Conservation (phyloP, 768 basidiomycete species). For the Tylopilus vinaceipallidus region DNA sequence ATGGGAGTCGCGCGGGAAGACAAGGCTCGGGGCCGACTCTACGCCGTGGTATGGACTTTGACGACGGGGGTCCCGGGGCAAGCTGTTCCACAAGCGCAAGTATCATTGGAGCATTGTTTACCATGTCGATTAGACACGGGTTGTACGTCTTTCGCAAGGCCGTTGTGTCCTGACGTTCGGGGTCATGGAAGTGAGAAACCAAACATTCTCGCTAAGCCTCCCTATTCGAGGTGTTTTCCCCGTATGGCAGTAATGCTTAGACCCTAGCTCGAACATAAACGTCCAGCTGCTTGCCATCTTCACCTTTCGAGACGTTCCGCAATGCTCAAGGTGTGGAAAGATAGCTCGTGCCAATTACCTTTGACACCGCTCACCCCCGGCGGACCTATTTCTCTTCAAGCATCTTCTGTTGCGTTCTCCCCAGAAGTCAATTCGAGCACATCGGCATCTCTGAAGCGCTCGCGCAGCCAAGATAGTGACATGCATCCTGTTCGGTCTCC, state of each 20-base stretch:
- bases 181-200: slow-evolving; percentile 16
- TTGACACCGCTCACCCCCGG: slow-evolving; percentile 1
- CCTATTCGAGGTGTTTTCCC: slow-evolving; percentile 6
- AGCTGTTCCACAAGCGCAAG: slow-evolving; percentile 28
- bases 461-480: slow-evolving; percentile 2
- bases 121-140: slow-evolving; percentile 31
- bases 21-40: slow-evolving; percentile 51
- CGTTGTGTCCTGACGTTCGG: background rate
- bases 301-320: too few relatives aligned
- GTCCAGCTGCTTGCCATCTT: background rate
- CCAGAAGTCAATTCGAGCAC: too few relatives aligned
- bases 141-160: background rate
- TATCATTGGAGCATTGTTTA: slow-evolving; percentile 51
- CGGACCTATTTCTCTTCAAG: slow-evolving; percentile 21
- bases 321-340: slow-evolving; percentile 27
- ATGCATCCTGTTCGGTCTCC: background rate
- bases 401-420: slow-evolving; percentile 10
- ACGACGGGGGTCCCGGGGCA: slow-evolving; percentile 13
- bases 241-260: background rate
- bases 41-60: slow-evolving; percentile 33
- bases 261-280: too few relatives aligned
- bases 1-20: slow-evolving; percentile 68
- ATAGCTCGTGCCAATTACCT: slow-evolving; percentile 11
- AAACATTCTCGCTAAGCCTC: background rate
- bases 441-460: slow-evolving; percentile 19